phyloP scores from a whole-genome alignment of 2,329 filamentous ascomycete species.

The Diplodia scrobiculata region DNA sequence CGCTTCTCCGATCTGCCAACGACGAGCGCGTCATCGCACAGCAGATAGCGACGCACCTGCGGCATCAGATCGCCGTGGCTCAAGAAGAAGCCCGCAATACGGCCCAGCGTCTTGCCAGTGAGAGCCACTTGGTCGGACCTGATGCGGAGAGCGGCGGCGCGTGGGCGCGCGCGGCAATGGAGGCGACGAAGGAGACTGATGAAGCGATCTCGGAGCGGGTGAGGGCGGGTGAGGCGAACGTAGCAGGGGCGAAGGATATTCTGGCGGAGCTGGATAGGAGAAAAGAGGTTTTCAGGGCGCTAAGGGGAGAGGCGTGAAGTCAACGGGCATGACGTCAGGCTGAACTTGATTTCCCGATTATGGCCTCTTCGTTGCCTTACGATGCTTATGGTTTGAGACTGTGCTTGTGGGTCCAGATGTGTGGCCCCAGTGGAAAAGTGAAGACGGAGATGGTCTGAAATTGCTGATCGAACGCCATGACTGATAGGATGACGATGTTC shows the following conservation, averaged over 20 bases:
- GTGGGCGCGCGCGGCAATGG: conserved; percentile 31
- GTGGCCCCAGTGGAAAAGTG: neutral
- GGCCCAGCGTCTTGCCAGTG: conserved; percentile 42
- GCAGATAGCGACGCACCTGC: conserved; percentile 40
- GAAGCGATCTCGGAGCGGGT: conserved; percentile 7
- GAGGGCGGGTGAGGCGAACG: neutral
- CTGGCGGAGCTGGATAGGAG: conserved; percentile 20
- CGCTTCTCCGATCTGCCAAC: conserved; percentile 35
- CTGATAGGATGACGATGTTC: neutral
- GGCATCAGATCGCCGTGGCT: conserved; percentile 38
- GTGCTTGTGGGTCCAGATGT: neutral
- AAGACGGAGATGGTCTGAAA: neutral
- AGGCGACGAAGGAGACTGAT: conserved; percentile 5
- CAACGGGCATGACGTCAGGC: neutral
- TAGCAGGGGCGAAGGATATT: conserved; percentile 23
- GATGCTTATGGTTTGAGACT: neutral
- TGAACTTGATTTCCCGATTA: neutral
- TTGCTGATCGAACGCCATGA: neutral
- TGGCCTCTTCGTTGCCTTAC: neutral
- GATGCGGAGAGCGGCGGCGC: conserved; percentile 29
- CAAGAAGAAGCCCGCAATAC: conserved; percentile 39
- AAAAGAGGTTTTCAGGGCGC: neutral
- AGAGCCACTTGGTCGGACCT: conserved; percentile 45
- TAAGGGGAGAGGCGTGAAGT: conserved; percentile 13
- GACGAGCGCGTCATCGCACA: conserved; percentile 41